Evolutionary conservation across 352 stramenopile species (phyloP).

Genomic region (Phytophthora colocasiae): DNA sequence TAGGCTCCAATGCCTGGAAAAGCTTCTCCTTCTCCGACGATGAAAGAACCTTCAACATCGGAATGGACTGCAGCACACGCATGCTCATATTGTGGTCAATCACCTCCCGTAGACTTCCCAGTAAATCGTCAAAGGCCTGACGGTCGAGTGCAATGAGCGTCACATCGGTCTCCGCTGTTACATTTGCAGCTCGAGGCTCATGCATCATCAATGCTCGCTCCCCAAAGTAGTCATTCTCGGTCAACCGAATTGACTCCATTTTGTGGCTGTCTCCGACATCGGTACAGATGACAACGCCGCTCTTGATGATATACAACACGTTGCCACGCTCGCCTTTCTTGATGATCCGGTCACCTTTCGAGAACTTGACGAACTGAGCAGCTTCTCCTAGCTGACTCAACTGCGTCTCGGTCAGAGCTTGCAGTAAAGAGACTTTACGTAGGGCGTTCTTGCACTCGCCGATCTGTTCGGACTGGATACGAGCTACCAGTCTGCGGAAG

Average conservation of each 20-base stretch:
- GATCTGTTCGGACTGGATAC: slow-evolving; percentile 71
- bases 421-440: slow-evolving; percentile 60
- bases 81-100: slow-evolving; percentile 91
- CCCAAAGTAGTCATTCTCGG: slow-evolving; percentile 92
- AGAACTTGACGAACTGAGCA: slow-evolving; percentile 73
- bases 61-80: slow-evolving; percentile 77
- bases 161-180: slow-evolving; percentile 80
- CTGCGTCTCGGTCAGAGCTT: slow-evolving; percentile 66
- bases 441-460: slow-evolving; percentile 71
- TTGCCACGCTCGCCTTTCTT: slow-evolving; percentile 84
- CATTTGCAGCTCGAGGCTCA: slow-evolving; percentile 90
- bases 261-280: slow-evolving; percentile 57
- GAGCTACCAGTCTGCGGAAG: slow-evolving; percentile 87
- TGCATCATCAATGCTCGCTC: slow-evolving; percentile 92
- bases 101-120: slow-evolving; percentile 92
- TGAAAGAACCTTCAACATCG: slow-evolving; percentile 74
- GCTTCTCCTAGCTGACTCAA: slow-evolving; percentile 67
- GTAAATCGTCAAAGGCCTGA: slow-evolving; percentile 93
- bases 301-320: slow-evolving; percentile 90
- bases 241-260: slow-evolving; percentile 48
- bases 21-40: slow-evolving; percentile 67
- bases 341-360: slow-evolving; percentile 80
- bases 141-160: slow-evolving; percentile 88
- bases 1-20: slow-evolving; percentile 57
- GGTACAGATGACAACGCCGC: slow-evolving; percentile 63